Percentiles rank a stretch among this genome's conserved stretches.
Evolutionary conservation across 768 basidiomycete genomes (phyloP).

Genomic region (Boletus tomentosulus): DNA sequence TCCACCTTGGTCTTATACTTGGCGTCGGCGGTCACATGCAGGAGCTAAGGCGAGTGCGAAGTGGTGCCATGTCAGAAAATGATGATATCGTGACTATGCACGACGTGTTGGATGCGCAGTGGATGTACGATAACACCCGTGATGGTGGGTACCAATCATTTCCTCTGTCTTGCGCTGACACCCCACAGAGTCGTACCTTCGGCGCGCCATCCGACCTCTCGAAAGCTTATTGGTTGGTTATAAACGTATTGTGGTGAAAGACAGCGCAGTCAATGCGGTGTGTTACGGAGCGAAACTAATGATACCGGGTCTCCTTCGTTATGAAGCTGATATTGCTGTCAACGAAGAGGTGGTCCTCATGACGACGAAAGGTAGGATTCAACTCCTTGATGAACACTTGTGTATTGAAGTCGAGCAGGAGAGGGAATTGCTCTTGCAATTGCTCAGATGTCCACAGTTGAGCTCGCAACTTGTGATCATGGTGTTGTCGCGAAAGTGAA

Average conservation of each 20-base stretch:
- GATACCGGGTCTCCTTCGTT: slow-evolving; percentile 97
- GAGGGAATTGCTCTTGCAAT: slow-evolving; percentile 94
- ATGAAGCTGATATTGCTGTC: slow-evolving; percentile 90
- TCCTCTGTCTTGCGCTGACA: slow-evolving; percentile 11
- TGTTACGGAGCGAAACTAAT: slow-evolving; percentile 99
- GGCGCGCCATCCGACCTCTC: slow-evolving; percentile 89
- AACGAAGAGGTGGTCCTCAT: slow-evolving; percentile 97
- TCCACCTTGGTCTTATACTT: slow-evolving; percentile 88
- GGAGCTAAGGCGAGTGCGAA: slow-evolving; percentile 90
- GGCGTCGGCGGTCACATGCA: slow-evolving; percentile 99
- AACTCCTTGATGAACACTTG: not conserved
- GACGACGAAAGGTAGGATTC: slow-evolving; percentile 85
- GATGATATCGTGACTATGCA: slow-evolving; percentile 99
- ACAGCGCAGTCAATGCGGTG: slow-evolving; percentile 97
- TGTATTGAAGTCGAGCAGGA: slow-evolving; percentile 38
- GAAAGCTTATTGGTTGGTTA: slow-evolving; percentile 93
- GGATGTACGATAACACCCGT: slow-evolving; percentile 95
- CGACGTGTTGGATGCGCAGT: slow-evolving; percentile 98
- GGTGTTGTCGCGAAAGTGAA: slow-evolving; percentile 99
- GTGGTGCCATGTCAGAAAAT: slow-evolving; percentile 95
- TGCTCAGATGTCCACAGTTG: slow-evolving; percentile 98
- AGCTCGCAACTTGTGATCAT: slow-evolving; percentile 96
- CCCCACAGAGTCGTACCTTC: slow-evolving; percentile 83
- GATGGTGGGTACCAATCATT: slow-evolving; percentile 59
- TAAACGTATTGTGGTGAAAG: slow-evolving; percentile 98